phyloP scores from a whole-genome alignment of 495 filamentous ascomycete genomes.

The Aspergillus cristatus region DNA sequence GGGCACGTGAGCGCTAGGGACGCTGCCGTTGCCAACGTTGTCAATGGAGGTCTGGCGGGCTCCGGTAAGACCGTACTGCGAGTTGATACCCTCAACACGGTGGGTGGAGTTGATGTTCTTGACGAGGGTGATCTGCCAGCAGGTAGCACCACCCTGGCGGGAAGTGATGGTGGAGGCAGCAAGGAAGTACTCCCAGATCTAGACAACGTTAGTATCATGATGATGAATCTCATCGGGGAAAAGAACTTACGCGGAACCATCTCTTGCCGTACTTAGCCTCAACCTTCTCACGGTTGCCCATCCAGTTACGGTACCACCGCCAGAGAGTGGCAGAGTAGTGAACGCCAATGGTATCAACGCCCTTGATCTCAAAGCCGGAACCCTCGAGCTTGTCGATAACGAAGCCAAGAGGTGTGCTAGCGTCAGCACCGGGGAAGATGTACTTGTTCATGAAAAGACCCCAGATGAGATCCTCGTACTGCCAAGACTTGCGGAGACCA shows the following conservation, averaged over 20 bases:
- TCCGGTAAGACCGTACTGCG: slow-evolving; percentile 66
- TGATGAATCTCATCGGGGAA: too few species aligned
- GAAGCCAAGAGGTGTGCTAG: slow-evolving; percentile 55
- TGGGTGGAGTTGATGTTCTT: slow-evolving; percentile 98
- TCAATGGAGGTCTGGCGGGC: slow-evolving; percentile 44
- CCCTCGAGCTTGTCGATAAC: slow-evolving; percentile 57
- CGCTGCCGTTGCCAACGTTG: slow-evolving; percentile 25
- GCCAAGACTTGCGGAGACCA: slow-evolving; percentile 59
- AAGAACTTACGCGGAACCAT: slow-evolving; percentile 81
- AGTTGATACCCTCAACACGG: slow-evolving; percentile 75
- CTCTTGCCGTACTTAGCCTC: slow-evolving; percentile 88
- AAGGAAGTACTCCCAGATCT: slow-evolving; percentile 99
- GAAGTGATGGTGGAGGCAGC: slow-evolving; percentile 88
- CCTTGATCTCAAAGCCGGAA: slow-evolving; percentile 53
- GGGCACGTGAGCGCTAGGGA: slow-evolving; percentile 31
- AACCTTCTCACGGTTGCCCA: slow-evolving; percentile 91
- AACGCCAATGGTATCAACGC: slow-evolving; percentile 80
- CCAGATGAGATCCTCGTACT: slow-evolving; percentile 68
- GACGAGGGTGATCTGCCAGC: slow-evolving; percentile 90
- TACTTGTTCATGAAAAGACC: slow-evolving; percentile 74
- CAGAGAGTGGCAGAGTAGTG: slow-evolving; percentile 97
- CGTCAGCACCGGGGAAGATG: slow-evolving; percentile 63
- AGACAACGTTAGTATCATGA: slow-evolving; percentile 6
- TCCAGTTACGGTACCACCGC: slow-evolving; percentile 99
- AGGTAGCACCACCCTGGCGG: slow-evolving; percentile 85